A percentile compares a stretch with the other conserved stretches of the same genome.
Conservation (phyloP, 306 rosid genomes). For the Dalbergia oliveri region DNA sequence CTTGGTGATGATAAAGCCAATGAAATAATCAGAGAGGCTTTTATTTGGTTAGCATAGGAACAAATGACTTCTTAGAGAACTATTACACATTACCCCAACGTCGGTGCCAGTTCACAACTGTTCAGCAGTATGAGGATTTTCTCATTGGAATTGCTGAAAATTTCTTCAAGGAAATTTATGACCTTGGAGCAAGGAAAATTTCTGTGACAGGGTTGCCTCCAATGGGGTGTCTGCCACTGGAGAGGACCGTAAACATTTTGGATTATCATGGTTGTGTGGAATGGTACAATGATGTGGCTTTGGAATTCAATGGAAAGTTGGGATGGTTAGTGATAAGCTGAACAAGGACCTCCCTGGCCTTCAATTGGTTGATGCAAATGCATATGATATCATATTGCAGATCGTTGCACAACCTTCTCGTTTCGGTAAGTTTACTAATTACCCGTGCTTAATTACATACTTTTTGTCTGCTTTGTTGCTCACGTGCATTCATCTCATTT, state of each 20-base stretch:
- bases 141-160: conserved; percentile 56
- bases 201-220: conserved; percentile 71
- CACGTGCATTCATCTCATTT: too few relatives aligned
- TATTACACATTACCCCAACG: conserved; percentile 53
- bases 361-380: conserved; percentile 55
- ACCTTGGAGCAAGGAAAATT: conserved; percentile 65
- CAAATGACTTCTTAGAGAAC: conserved; percentile 73
- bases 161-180: conserved; percentile 57
- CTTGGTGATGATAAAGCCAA: conserved; percentile 57
- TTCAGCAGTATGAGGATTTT: conserved; percentile 60
- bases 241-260: conserved; percentile 58
- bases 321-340: conserved; percentile 51
- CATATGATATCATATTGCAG: conserved; percentile 37
- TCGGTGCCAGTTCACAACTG: conserved; percentile 45
- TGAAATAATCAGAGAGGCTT: conserved; percentile 52
- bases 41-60: conserved; percentile 73
- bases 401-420: conserved; percentile 56
- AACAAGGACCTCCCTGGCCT: conserved; percentile 56
- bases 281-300: conserved; percentile 57
- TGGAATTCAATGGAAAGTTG: conserved; percentile 65
- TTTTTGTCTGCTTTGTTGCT: background rate
- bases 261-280: conserved; percentile 54
- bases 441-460: background rate
- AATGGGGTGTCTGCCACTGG: conserved; percentile 76
- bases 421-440: conserved; percentile 50